Base-by-base conservation (phyloP, 1,139 yeast genomes). In the Sugiyamaella xylanicola region DNA sequence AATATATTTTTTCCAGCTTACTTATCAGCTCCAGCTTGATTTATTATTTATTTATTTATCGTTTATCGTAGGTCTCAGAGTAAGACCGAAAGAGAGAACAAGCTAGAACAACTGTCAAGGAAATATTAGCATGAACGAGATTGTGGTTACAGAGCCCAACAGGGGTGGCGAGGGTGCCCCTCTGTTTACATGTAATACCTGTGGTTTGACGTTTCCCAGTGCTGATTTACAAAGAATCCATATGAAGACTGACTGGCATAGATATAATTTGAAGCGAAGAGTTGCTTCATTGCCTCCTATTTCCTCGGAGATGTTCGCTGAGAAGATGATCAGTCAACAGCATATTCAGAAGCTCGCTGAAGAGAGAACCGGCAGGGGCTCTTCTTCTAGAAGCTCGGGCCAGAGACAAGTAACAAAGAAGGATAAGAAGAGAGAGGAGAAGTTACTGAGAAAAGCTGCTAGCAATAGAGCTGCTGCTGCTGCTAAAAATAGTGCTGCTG, bases 161-260 rank as follows among this genome's bases (percentile, higher is more conserved):
- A 46, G 52, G 36, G 65, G 62, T 2, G 62, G 59, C 15, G 61
- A 56, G n/a, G 67, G 65, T 1, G 58, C 65, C n/a, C 63, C 68
- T 2, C 53, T 61, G 50, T 67, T 64, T 65, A 91, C 97, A 3
- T 93, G 99, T 72, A 87, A 90, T 68, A 87, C 97, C 36, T 93
- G 99, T 68, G 85, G 84, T 8, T 79, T 92, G 59, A 83, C 83
- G 58, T 93, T 93, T 67, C 82, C 85, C 16, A 77, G 85, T 16
- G 86, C 96, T 4, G 91, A 86, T 56, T 79, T 83, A 60, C 99
- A 93, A 74, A 79, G 98, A 64, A 77, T 80, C 56, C 99, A 93
- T 68, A 93, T 93, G 98, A 90, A 89, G 69, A 85, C 96, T 0
- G 97, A 92, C 60, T 92, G 97, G 97, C 97, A 91, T 68, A 79